phyloP scores from a whole-genome alignment of 805 yeast genomes.

The Lipomyces spencermartinsiae region DNA sequence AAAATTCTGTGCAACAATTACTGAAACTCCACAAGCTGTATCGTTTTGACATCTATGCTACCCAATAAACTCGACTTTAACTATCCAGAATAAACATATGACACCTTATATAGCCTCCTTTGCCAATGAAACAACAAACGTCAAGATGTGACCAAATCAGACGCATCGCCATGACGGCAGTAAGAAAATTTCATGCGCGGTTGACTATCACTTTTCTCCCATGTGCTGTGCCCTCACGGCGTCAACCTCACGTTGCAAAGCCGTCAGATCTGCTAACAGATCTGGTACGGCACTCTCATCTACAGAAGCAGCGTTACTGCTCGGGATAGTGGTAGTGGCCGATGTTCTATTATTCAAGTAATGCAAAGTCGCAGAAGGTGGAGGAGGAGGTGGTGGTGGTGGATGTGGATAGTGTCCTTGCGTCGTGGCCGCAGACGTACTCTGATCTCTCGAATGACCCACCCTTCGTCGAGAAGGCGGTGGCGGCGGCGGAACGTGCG shows the following conservation, averaged over 20 bases:
- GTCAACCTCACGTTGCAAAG: constrained; percentile 36
- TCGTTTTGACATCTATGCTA: background rate
- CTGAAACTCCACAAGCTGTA: background rate
- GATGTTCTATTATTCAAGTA: background rate
- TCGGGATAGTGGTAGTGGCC: constrained; percentile 1
- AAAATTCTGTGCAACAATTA: background rate
- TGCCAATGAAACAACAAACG: background rate
- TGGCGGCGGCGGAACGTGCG: constrained; percentile 28
- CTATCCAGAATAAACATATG: background rate
- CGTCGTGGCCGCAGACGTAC: background rate
- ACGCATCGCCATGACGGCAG: background rate
- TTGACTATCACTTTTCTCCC: background rate
- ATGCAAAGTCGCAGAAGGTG: constrained; percentile 6
- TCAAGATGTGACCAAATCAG: background rate
- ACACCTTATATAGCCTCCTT: background rate
- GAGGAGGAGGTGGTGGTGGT: constrained; percentile 23
- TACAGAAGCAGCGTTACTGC: constrained; percentile 4
- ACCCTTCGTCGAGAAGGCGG: constrained; percentile 31
- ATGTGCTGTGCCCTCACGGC: constrained; percentile 29
- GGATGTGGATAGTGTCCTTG: constrained; percentile 14
- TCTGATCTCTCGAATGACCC: constrained; percentile 7
- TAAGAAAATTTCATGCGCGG: background rate
- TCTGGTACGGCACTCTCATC: constrained; percentile 27
- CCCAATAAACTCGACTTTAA: background rate
- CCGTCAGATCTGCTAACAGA: constrained; percentile 36